phyloP scores from a whole-genome alignment of 2,329 filamentous ascomycete species.

The Monascus ruber region DNA sequence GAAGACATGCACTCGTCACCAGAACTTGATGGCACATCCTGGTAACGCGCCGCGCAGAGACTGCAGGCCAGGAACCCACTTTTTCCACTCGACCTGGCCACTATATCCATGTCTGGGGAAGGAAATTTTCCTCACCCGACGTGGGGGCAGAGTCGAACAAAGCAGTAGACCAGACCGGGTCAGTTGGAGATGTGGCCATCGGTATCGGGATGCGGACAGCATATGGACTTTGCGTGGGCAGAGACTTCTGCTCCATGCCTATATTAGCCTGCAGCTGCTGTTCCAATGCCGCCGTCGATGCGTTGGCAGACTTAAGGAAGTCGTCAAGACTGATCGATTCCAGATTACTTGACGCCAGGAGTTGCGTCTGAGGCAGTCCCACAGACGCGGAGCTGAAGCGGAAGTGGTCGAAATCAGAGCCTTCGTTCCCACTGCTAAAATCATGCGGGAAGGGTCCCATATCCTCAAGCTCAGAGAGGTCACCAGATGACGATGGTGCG shows the following conservation, averaged over 20 bases:
- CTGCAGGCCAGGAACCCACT: slow-evolving; percentile 7
- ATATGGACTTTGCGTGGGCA: slow-evolving; percentile 19
- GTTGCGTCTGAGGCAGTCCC: slow-evolving; percentile 29
- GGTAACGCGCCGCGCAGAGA: slow-evolving; percentile 22
- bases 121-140: slow-evolving; percentile 21
- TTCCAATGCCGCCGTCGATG: slow-evolving; percentile 28
- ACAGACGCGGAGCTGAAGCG: slow-evolving; percentile 32
- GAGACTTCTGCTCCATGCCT: slow-evolving; percentile 22
- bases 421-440: slow-evolving; percentile 23
- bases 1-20: slow-evolving; percentile 19
- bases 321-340: slow-evolving; percentile 34
- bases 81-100: slow-evolving; percentile 4
- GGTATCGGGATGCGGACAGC: slow-evolving; percentile 10
- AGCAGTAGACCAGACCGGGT: slow-evolving; percentile 21
- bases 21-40: slow-evolving; percentile 20
- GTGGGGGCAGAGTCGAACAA: slow-evolving; percentile 21
- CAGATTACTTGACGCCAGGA: slow-evolving; percentile 29
- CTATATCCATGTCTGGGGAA: slow-evolving; percentile 21
- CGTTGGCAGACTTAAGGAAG: slow-evolving; percentile 31
- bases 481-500: slow-evolving; percentile 38
- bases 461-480: slow-evolving; percentile 39
- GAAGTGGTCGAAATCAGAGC: slow-evolving; percentile 29
- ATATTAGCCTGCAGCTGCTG: slow-evolving; percentile 29
- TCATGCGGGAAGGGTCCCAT: slow-evolving; percentile 19
- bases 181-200: slow-evolving; percentile 16